Conservation (phyloP, 2,329 filamentous ascomycete species). For the Triangularia setosa region DNA sequence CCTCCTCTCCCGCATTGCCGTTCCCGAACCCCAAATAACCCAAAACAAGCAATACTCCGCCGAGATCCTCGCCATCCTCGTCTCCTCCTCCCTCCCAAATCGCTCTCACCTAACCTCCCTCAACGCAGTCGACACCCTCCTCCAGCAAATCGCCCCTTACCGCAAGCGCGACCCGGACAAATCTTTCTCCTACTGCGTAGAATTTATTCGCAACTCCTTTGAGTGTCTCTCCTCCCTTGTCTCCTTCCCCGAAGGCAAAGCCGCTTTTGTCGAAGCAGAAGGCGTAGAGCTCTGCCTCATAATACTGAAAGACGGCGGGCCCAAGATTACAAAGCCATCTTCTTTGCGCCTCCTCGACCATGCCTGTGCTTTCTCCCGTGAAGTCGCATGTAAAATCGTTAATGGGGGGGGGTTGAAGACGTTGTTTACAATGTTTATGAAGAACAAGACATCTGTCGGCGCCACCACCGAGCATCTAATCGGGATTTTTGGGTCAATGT, state of each 20-base stretch:
- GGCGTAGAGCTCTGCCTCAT: slow-evolving; percentile 88
- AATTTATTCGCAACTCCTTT: slow-evolving; percentile 93
- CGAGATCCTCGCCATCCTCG: slow-evolving; percentile 83
- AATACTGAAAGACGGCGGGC: slow-evolving; percentile 74
- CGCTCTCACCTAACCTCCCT: slow-evolving; percentile 58
- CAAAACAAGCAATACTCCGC: slow-evolving; percentile 97
- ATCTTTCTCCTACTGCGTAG: slow-evolving; percentile 76
- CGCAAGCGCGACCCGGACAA: slow-evolving; percentile 80
- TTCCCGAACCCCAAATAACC: slow-evolving; percentile 61
- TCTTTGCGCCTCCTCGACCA: slow-evolving; percentile 83
- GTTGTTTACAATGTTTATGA: slow-evolving; percentile 84
- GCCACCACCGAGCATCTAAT: slow-evolving; percentile 73
- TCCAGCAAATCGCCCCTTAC: slow-evolving; percentile 82
- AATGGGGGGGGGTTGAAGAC: slow-evolving; percentile 82
- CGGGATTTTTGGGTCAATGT: slow-evolving; percentile 76
- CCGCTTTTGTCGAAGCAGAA: slow-evolving; percentile 81
- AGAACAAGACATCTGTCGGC: slow-evolving; percentile 62
- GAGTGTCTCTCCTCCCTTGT: slow-evolving; percentile 78
- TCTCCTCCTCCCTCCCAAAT: slow-evolving; percentile 69
- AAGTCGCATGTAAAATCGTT: slow-evolving; percentile 56
- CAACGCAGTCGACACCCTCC: slow-evolving; percentile 72
- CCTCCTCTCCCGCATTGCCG: slow-evolving; percentile 71
- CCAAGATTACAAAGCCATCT: slow-evolving; percentile 71
- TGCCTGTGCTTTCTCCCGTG: slow-evolving; percentile 61
- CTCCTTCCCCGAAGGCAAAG: slow-evolving; percentile 70